These are phyloP conservation scores for Aphanomyces stellatus DNA, from an alignment of 352 stramenopile genomes.

Conservation along the genomic window DNA sequence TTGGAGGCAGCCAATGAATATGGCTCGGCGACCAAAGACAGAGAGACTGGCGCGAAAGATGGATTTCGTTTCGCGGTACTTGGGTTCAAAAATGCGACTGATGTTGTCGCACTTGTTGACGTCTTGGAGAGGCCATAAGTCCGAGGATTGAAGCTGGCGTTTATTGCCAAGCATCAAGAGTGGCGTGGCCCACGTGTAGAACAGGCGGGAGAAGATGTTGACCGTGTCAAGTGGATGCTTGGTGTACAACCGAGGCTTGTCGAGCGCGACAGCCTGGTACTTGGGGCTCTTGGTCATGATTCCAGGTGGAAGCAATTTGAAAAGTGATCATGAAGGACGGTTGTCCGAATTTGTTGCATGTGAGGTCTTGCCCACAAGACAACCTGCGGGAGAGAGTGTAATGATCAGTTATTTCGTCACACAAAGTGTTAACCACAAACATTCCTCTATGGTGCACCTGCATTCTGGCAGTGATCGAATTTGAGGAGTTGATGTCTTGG, in stretches of 20 bases:
- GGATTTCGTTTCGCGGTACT: constrained; percentile 7
- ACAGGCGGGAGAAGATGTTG: not conserved
- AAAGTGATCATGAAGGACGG: no score
- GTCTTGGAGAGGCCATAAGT: constrained; percentile 11
- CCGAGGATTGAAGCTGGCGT: not conserved
- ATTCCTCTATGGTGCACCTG: no score
- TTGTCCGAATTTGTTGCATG: no score
- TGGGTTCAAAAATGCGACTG: constrained; percentile 6
- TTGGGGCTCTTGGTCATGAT: not conserved
- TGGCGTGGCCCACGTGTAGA: constrained; percentile 5
- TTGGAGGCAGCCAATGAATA: constrained; percentile 8
- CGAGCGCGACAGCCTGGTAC: not conserved
- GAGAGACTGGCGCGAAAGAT: constrained; percentile 1
- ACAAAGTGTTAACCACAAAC: no score
- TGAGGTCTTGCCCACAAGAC: no score
- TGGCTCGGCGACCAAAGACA: constrained; percentile 8
- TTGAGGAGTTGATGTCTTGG: no score
- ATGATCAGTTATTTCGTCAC: no score
- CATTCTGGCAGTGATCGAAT: no score
- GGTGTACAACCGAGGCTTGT: not conserved
- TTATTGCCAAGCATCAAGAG: not conserved
- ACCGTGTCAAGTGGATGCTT: not conserved
- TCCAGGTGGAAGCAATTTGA: no score
- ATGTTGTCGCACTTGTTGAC: constrained; percentile 12
- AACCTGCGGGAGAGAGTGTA: no score